phyloP scores from a whole-genome alignment of 2,329 filamentous ascomycete species.

The Fusarium citri region DNA sequence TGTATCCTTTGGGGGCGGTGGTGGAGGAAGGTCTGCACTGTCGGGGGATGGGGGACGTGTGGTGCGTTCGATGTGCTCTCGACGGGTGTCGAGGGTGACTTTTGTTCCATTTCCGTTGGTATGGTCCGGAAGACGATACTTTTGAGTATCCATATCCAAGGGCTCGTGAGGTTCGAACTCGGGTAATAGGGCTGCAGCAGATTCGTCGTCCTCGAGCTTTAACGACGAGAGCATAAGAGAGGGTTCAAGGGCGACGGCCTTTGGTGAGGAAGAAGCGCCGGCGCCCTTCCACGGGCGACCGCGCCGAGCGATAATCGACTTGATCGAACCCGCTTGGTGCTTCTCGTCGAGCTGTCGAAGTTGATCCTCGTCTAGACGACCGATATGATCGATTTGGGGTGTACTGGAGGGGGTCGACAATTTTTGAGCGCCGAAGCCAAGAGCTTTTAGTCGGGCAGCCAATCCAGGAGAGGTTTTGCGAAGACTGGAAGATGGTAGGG shows the following conservation, averaged over 20 bases:
- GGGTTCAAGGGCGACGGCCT: constrained; percentile 42
- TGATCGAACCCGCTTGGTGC: constrained; percentile 67
- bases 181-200: constrained; percentile 55
- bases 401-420: constrained; percentile 48
- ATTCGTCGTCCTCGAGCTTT: constrained; percentile 46
- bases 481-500: constrained; percentile 46
- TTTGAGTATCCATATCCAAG: constrained; percentile 76
- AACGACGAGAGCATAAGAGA: constrained; percentile 42
- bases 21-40: constrained; percentile 53
- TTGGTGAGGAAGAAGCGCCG: constrained; percentile 54
- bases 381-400: constrained; percentile 62
- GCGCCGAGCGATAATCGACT: constrained; percentile 68
- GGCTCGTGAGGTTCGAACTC: constrained; percentile 64
- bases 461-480: constrained; percentile 74
- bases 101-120: constrained; percentile 76
- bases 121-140: constrained; percentile 79
- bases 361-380: constrained; percentile 77
- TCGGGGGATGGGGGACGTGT: constrained; percentile 55
- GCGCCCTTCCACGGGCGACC: constrained; percentile 79
- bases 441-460: constrained; percentile 72
- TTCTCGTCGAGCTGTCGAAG: constrained; percentile 76
- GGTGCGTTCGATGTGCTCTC: constrained; percentile 67
- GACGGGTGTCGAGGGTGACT: constrained; percentile 66
- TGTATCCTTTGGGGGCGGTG: constrained; percentile 55
- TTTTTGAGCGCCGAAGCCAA: constrained; percentile 66